Percentiles rank a stretch among this genome's conserved stretches.
These are phyloP conservation scores for Fraxinus cuspidata DNA, from an alignment of 257 asterid genomes.

Conservation along the genomic window DNA sequence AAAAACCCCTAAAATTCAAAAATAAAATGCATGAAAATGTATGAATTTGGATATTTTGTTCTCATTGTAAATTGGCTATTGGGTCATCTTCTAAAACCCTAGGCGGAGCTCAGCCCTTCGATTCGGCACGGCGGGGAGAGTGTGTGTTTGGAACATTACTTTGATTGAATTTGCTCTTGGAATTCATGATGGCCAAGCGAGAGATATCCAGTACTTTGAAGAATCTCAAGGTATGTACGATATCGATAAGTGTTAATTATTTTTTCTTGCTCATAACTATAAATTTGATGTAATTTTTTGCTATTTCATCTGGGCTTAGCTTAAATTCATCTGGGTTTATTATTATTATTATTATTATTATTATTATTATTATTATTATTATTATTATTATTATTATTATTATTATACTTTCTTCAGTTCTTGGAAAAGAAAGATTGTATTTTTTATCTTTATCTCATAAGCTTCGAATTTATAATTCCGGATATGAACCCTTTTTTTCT, in stretches of 20 bases:
- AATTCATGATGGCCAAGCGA: constrained; percentile 73
- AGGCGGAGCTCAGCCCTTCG: not conserved
- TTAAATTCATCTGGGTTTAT: constrained; percentile 9
- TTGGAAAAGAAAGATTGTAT: constrained; percentile 7
- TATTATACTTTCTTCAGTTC: not conserved
- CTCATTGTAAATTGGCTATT: not conserved
- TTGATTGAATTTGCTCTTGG: not conserved
- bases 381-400: too few species aligned
- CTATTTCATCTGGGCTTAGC: constrained; percentile 8
- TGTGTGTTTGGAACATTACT: not conserved
- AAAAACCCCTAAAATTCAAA: too few species aligned
- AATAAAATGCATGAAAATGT: too few species aligned
- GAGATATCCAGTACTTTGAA: constrained; percentile 79
- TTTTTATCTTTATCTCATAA: constrained; percentile 7
- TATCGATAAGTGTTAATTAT: not conserved
- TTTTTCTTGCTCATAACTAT: not conserved
- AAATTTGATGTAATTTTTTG: not conserved
- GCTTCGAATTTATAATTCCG: constrained; percentile 3
- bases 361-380: too few species aligned
- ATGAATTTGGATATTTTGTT: not conserved
- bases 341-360: not conserved
- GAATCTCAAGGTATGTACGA: constrained; percentile 74
- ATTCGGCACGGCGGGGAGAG: not conserved
- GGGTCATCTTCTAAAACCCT: not conserved
- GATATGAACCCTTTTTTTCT: not conserved